Evolutionary conservation across 768 basidiomycete genomes (phyloP).

Genomic region (Boletus bicolor): DNA sequence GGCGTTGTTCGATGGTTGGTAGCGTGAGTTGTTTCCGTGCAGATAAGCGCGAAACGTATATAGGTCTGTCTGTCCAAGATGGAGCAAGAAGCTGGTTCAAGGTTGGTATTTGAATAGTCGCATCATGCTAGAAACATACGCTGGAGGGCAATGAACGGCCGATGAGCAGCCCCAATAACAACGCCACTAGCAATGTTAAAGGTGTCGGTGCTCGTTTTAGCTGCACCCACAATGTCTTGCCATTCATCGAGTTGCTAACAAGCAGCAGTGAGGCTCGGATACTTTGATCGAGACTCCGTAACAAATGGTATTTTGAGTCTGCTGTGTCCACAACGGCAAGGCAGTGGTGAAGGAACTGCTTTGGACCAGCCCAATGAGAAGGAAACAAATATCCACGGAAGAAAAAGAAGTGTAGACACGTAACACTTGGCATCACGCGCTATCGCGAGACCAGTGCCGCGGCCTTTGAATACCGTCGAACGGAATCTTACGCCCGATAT

Average conservation of each 20-base stretch:
- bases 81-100: constrained; percentile 26
- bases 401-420: not conserved
- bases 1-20: constrained; percentile 81
- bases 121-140: constrained; percentile 21
- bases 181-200: constrained; percentile 55
- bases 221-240: constrained; percentile 27
- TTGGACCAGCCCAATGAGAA: not conserved
- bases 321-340: no score
- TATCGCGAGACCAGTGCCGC: not conserved
- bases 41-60: constrained; percentile 45
- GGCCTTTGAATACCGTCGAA: not conserved
- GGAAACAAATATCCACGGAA: not conserved
- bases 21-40: constrained; percentile 63
- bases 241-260: constrained; percentile 23
- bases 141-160: constrained; percentile 44
- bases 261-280: not conserved
- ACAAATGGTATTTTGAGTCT: not conserved
- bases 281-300: not conserved
- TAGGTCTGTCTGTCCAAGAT: constrained; percentile 55
- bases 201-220: constrained; percentile 51
- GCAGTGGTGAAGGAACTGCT: not conserved
- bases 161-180: constrained; percentile 58
- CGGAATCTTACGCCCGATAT: not conserved
- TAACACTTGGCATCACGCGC: not conserved
- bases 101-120: not conserved